Evolutionary conservation across 495 filamentous ascomycete species (phyloP).

Genomic region (Podospora pseudocomata): DNA sequence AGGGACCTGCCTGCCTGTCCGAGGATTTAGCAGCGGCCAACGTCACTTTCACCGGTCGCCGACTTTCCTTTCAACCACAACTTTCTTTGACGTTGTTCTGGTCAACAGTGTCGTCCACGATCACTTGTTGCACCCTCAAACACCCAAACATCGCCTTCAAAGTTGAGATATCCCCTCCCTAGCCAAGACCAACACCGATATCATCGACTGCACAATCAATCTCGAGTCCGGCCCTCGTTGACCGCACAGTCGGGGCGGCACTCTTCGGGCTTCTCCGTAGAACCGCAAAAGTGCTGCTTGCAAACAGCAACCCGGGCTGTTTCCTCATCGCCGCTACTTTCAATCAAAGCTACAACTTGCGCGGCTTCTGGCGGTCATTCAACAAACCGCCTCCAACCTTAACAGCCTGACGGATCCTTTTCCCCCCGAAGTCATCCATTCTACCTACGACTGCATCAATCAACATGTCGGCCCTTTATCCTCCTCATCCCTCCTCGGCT

Average conservation of each 20-base stretch:
- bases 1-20: too few species aligned
- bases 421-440: too few species aligned
- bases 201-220: not conserved
- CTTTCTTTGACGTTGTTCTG: not conserved
- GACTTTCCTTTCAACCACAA: not conserved
- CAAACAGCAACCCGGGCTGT: not conserved
- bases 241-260: not conserved
- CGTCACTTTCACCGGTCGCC: not conserved
- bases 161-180: not conserved
- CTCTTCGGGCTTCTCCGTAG: not conserved
- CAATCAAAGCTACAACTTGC: not conserved
- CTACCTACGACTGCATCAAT: not conserved
- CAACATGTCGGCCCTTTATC: slow-evolving; percentile 18
- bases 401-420: too few species aligned
- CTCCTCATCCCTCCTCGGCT: slow-evolving; percentile 11
- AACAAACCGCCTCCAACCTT: not conserved
- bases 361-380: not conserved
- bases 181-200: not conserved
- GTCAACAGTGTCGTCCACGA: not conserved
- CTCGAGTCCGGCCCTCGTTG: not conserved
- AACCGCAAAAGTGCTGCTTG: not conserved
- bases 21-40: not conserved
- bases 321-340: not conserved
- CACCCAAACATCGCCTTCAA: not conserved
- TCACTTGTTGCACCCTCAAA: not conserved